Percentiles rank a stretch among this genome's conserved stretches.
phyloP scores from a whole-genome alignment of 495 filamentous ascomycete genomes.

The Aspergillus olivimuriae region DNA sequence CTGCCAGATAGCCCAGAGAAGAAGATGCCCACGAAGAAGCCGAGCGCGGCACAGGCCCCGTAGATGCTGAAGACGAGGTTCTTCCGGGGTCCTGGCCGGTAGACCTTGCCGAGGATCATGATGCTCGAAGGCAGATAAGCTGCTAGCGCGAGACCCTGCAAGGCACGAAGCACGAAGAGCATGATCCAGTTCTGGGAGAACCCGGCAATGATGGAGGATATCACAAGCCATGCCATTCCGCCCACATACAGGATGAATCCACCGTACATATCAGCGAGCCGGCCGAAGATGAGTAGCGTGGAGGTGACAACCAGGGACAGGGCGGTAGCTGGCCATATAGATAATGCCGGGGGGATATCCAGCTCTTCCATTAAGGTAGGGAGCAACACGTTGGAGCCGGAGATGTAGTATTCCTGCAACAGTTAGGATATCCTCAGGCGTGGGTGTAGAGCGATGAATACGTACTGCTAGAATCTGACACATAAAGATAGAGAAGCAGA shows the following conservation, averaged over 20 bases:
- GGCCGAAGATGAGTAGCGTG: slow-evolving; percentile 71
- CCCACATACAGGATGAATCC: slow-evolving; percentile 63
- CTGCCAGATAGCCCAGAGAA: slow-evolving; percentile 65
- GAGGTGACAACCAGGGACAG: slow-evolving; percentile 68
- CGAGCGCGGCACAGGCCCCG: slow-evolving; percentile 68
- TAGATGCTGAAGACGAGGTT: slow-evolving; percentile 81
- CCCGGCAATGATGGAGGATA: slow-evolving; percentile 69
- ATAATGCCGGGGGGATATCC: slow-evolving; percentile 54
- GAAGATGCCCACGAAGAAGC: slow-evolving; percentile 80
- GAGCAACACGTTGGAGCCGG: slow-evolving; percentile 77
- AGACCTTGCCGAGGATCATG: slow-evolving; percentile 73
- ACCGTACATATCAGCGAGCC: slow-evolving; percentile 72
- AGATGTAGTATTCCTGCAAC: slow-evolving; percentile 69
- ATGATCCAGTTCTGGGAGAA: slow-evolving; percentile 64
- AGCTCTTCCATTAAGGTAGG: slow-evolving; percentile 60
- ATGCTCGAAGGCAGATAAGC: slow-evolving; percentile 73
- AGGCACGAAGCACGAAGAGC: slow-evolving; percentile 68
- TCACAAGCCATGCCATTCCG: slow-evolving; percentile 63
- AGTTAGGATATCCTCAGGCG: slow-evolving; percentile 7
- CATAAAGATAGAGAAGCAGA: slow-evolving; percentile 65
- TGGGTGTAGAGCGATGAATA: slow-evolving; percentile 2
- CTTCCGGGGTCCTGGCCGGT: slow-evolving; percentile 79
- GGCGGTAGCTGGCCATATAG: slow-evolving; percentile 75
- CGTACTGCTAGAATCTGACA: slow-evolving; percentile 64
- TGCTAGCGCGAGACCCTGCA: slow-evolving; percentile 74